A percentile compares a stretch with the other conserved stretches of the same genome.
Evolutionary conservation across 305 asterid genomes (phyloP).

Genomic region (Lippia alba): DNA sequence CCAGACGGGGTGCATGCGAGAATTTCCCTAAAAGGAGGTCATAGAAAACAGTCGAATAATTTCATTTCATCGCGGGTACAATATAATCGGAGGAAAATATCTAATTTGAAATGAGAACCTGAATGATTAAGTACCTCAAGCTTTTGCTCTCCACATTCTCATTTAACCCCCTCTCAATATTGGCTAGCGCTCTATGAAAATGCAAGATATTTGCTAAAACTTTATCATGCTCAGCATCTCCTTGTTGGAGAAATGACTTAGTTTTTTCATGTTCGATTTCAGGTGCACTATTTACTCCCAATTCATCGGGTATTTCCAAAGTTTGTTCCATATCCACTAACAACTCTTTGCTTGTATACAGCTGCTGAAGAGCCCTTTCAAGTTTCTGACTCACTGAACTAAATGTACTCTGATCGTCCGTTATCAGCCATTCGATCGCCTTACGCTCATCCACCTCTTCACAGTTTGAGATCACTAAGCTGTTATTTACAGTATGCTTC

Average conservation of each 20-base stretch:
- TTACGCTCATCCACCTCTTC: slow-evolving; percentile 59
- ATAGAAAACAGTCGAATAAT: too few relatives aligned
- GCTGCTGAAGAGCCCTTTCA: slow-evolving; percentile 53
- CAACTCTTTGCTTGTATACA: slow-evolving; percentile 54
- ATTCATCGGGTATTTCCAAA: slow-evolving; percentile 39
- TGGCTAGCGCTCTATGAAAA: slow-evolving; percentile 41
- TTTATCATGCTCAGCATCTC: slow-evolving; percentile 24
- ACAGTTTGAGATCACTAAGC: slow-evolving; percentile 47
- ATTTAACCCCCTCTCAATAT: slow-evolving; percentile 49
- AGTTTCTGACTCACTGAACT: slow-evolving; percentile 54
- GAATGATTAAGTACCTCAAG: slow-evolving; percentile 49
- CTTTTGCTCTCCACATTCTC: slow-evolving; percentile 51
- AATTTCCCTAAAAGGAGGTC: too few relatives aligned
- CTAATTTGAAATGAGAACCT: too few relatives aligned
- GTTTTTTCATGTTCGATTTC: slow-evolving; percentile 28
- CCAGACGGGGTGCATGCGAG: too few relatives aligned
- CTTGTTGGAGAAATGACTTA: slow-evolving; percentile 22
- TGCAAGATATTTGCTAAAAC: slow-evolving; percentile 36
- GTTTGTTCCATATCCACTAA: slow-evolving; percentile 50
- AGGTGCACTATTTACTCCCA: slow-evolving; percentile 24
- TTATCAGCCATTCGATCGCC: slow-evolving; percentile 59
- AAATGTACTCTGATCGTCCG: slow-evolving; percentile 54
- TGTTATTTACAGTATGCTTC: slow-evolving; percentile 46
- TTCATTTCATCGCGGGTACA: too few relatives aligned
- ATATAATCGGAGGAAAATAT: too few relatives aligned